Evolutionary conservation across 139 green algal genomes (phyloP).

Genomic region (Ettlia oleoabundans): DNA sequence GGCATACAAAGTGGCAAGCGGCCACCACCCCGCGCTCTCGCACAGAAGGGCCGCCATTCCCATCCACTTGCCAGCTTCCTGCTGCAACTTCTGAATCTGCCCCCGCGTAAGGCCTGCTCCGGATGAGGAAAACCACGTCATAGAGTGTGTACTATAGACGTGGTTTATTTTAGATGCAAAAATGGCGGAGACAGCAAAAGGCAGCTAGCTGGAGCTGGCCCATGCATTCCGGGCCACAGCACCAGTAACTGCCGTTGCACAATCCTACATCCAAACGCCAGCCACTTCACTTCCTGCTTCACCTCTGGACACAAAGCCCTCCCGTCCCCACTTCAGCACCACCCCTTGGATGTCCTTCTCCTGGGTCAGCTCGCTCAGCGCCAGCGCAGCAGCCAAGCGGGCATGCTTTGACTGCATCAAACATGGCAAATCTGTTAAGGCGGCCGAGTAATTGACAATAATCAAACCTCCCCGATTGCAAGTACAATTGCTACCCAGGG

Average conservation of each 20-base stretch:
- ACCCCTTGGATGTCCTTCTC: slow-evolving; percentile 50
- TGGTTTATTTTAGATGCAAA: no score
- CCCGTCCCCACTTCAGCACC: slow-evolving; percentile 45
- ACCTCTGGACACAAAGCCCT: slow-evolving; percentile 35
- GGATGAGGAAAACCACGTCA: no score
- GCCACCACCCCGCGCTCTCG: slow-evolving; percentile 66
- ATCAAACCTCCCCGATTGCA: no score
- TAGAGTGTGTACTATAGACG: no score
- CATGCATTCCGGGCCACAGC: neutral
- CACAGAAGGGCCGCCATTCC: slow-evolving; percentile 61
- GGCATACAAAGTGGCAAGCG: slow-evolving; percentile 39
- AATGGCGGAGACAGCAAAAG: neutral
- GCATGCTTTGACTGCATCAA: slow-evolving; percentile 47
- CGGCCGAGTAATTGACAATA: no score
- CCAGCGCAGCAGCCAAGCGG: slow-evolving; percentile 57
- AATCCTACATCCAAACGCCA: no score
- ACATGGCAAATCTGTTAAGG: no score
- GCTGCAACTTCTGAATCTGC: slow-evolving; percentile 68
- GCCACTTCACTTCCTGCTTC: no score
- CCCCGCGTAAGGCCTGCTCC: slow-evolving; percentile 53
- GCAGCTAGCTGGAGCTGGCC: neutral
- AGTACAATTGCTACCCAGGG: no score
- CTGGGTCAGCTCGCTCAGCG: slow-evolving; percentile 46
- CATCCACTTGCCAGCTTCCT: slow-evolving; percentile 60
- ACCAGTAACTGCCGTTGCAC: no score